phyloP scores from a whole-genome alignment of 306 rosid genomes.

The Ziziphus jujuba region DNA sequence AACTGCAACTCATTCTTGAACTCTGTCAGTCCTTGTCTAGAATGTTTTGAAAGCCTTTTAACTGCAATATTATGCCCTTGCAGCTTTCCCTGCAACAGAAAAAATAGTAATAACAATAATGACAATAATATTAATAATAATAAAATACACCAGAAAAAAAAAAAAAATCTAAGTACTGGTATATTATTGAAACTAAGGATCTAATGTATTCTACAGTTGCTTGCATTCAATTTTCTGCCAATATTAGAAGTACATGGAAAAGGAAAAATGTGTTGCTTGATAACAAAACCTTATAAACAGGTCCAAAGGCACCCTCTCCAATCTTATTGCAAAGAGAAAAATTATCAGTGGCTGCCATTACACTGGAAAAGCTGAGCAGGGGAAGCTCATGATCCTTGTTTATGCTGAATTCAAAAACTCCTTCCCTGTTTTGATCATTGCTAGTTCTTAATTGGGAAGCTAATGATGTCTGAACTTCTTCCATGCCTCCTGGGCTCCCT shows the following conservation, averaged over 20 bases:
- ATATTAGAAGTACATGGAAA: too few relatives aligned
- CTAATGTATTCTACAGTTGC: too few relatives aligned
- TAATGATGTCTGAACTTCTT: too few relatives aligned
- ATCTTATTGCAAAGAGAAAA: slow-evolving; percentile 25
- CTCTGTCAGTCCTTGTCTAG: slow-evolving; percentile 35
- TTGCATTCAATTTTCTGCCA: neutral
- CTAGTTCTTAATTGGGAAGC: too few relatives aligned
- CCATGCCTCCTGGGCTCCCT: too few relatives aligned
- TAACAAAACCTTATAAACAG: slow-evolving; percentile 27
- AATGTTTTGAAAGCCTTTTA: slow-evolving; percentile 23
- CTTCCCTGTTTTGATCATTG: neutral
- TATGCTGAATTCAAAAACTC: neutral
- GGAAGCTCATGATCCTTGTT: slow-evolving; percentile 22
- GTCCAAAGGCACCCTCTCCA: slow-evolving; percentile 35
- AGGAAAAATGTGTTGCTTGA: too few relatives aligned
- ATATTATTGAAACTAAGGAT: too few relatives aligned
- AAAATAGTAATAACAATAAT: too few relatives aligned
- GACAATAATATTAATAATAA: too few relatives aligned
- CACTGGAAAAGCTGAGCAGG: slow-evolving; percentile 17
- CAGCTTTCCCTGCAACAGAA: slow-evolving; percentile 24
- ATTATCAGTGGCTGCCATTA: slow-evolving; percentile 14
- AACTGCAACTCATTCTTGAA: slow-evolving; percentile 32
- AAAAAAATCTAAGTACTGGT: neutral
- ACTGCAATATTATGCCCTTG: slow-evolving; percentile 25
- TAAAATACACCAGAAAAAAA: too few relatives aligned